Evolutionary conservation across 176 grass and related monocot genomes (phyloP), one percentile per base, ranked within the genome.

Genomic region (Oryza glumipatula): DNA sequence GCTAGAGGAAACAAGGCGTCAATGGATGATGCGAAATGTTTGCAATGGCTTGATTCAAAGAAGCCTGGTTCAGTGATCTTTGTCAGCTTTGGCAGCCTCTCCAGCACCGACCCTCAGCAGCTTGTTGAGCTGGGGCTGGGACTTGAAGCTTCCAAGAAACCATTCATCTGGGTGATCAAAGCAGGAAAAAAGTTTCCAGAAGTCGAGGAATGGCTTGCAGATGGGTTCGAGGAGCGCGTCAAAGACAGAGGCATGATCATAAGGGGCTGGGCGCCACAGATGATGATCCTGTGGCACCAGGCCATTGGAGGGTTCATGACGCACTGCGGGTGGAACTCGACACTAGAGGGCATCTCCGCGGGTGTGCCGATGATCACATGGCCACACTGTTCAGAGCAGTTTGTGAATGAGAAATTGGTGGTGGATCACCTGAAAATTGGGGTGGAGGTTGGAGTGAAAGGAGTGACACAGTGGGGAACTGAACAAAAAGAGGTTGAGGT

Each of bases 131-230:
- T 97, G 9, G 88, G 88, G 23, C 70, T 88, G 67, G 95, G 95
- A 3, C 82, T 91, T 19, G 93, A 95, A 78, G 86, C 88, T 39
- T 89, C 93, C 11, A 77, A 66, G 35, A 87, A 51, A 22, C 90
- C 93, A 0, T 95, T 95, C 80, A 32, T 91, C n/a, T 95, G 90
- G 93, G 86, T 93, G 54, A 90, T 92, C 9, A 95, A 92, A 80
- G 81, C 87, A 52, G 86, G 89, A 28, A 4, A 87, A 10, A 94
- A 79, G 77, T 86, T 65, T 44, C 68, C 82, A 10, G 70, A 88
- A 67, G 82, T 92, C 17, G 85, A 90, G 58, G 85, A 81, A 88
- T 95, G 88, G 93, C 85, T 95, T 1, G 76, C 90, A 7, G 65
- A 86, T 38, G 88, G 85, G 23, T 95, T 95, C 2, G 82, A 95